A percentile compares a stretch with the other conserved stretches of the same genome.
Evolutionary conservation across 371 early-diverging fungal genomes (phyloP).

Genomic region (Mortierella sp.): DNA sequence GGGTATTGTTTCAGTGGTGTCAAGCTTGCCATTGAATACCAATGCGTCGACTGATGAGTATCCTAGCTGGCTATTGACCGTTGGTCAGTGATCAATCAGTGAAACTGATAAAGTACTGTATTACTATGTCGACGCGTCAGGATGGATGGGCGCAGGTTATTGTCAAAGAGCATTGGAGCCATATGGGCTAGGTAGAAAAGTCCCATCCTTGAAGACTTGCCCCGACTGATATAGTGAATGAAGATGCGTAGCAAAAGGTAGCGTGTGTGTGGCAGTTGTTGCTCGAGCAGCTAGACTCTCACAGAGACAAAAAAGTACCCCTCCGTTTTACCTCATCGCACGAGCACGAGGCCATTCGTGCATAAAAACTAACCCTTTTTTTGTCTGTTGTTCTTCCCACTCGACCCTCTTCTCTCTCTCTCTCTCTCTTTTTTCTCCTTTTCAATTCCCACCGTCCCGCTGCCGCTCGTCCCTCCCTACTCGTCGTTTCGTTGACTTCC

Average conservation of each 20-base stretch:
- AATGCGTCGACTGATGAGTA: not conserved
- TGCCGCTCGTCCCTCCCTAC: not conserved
- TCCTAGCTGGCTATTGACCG: not conserved
- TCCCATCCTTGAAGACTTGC: no score
- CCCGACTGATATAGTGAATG: not conserved
- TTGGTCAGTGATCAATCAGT: not conserved
- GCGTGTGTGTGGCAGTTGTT: no score
- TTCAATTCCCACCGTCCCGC: not conserved
- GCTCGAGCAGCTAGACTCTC: no score
- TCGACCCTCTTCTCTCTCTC: conserved; percentile 16
- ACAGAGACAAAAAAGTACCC: not conserved
- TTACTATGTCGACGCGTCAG: not conserved
- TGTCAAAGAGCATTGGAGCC: not conserved
- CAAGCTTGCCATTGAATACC: not conserved
- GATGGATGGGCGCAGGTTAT: conserved; percentile 4
- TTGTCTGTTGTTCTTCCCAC: conserved; percentile 3
- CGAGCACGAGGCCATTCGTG: no score
- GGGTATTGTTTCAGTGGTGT: no score
- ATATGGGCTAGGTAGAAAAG: not conserved
- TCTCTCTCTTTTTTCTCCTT: not conserved
- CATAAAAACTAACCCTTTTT: no score
- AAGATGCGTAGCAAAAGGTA: not conserved
- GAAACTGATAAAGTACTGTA: not conserved
- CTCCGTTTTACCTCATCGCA: not conserved
- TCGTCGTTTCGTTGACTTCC: not conserved